These are phyloP conservation scores for Pyricularia pennisetigena DNA, from an alignment of 2,329 filamentous ascomycete species.

Conservation along the genomic window DNA sequence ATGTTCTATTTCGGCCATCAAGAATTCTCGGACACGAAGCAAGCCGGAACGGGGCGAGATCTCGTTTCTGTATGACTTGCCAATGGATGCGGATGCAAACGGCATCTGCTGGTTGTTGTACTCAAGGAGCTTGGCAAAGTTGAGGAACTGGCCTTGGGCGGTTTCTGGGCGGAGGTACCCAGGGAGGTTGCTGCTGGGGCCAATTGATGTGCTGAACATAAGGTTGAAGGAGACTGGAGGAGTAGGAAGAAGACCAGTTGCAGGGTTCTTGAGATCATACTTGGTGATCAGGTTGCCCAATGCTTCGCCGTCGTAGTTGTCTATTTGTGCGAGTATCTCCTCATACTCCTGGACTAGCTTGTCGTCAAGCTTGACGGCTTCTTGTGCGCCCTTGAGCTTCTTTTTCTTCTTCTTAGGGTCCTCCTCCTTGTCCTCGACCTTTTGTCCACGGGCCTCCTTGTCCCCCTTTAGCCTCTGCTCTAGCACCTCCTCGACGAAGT, in stretches of 20 bases:
- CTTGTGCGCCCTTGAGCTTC: slow-evolving; percentile 80
- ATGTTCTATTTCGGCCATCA: slow-evolving; percentile 99
- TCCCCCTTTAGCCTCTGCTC: slow-evolving; percentile 81
- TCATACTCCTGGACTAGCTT: slow-evolving; percentile 81
- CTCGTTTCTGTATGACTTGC: slow-evolving; percentile 97
- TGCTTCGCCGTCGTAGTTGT: slow-evolving; percentile 85
- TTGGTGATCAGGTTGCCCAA: slow-evolving; percentile 84
- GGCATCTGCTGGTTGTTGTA: slow-evolving; percentile 95
- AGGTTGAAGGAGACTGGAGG: slow-evolving; percentile 91
- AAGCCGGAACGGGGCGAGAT: slow-evolving; percentile 90
- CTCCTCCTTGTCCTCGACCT: slow-evolving; percentile 60
- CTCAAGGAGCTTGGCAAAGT: slow-evolving; percentile 86
- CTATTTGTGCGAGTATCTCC: slow-evolving; percentile 82
- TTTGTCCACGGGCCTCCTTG: slow-evolving; percentile 82
- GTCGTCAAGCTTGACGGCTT: slow-evolving; percentile 77
- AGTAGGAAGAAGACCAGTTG: slow-evolving; percentile 64
- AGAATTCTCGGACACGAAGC: slow-evolving; percentile 87
- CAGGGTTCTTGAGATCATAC: slow-evolving; percentile 83
- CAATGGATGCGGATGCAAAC: slow-evolving; percentile 93
- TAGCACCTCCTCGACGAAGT: slow-evolving; percentile 90
- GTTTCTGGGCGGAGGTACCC: slow-evolving; percentile 91
- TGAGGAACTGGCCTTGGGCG: slow-evolving; percentile 95
- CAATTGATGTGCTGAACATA: slow-evolving; percentile 96
- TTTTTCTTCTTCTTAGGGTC: slow-evolving; percentile 46
- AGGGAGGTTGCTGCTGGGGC: slow-evolving; percentile 72